Conservation (phyloP, 2,329 filamentous ascomycete genomes). For the Ceratocystis cacaofunesta region DNA sequence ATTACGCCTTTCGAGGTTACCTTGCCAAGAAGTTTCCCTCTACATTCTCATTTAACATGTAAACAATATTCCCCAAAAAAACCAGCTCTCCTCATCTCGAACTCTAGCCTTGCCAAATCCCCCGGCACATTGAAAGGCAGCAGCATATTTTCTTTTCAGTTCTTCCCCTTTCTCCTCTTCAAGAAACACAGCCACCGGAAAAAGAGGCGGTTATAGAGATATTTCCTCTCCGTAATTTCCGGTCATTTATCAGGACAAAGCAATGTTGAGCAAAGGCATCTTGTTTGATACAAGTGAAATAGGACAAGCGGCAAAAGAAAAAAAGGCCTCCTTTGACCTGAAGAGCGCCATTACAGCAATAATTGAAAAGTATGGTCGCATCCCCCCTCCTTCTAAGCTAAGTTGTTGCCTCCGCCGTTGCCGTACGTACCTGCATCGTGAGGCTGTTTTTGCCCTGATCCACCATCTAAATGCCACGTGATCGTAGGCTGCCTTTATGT, state of each 20-base stretch:
- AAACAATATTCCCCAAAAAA: neutral
- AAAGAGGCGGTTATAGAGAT: neutral
- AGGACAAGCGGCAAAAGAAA: neutral
- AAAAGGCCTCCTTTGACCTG: neutral
- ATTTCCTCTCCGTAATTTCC: neutral
- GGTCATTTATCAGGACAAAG: neutral
- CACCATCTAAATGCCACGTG: no score
- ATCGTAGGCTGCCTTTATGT: no score
- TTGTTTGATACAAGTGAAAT: neutral
- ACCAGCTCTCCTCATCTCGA: neutral
- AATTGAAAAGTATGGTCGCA: neutral
- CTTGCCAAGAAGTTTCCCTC: neutral
- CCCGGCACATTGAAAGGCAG: neutral
- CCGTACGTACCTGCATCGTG: neutral
- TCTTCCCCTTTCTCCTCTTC: neutral
- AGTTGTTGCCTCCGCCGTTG: neutral
- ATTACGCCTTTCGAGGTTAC: no score
- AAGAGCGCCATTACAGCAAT: neutral
- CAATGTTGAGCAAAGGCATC: no score
- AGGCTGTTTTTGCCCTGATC: neutral
- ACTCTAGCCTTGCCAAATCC: neutral
- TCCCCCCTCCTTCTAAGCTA: neutral
- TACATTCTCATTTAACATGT: neutral
- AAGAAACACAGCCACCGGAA: neutral
- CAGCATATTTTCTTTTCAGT: neutral